Evolutionary conservation across 768 basidiomycete species (phyloP).

Genomic region (Lyophyllum semitale): DNA sequence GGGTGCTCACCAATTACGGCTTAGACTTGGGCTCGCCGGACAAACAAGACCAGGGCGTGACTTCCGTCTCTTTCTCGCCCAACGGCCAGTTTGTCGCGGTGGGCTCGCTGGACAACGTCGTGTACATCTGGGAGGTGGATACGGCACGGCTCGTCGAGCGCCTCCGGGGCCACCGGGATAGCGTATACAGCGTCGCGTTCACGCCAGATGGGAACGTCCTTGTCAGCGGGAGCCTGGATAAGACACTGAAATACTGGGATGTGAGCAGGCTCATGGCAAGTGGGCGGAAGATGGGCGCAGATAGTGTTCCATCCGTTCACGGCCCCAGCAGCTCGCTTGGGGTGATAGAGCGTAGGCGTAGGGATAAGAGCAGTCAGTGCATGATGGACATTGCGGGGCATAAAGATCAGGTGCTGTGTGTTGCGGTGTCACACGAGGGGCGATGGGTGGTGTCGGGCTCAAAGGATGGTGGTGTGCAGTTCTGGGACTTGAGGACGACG

Average conservation of each 20-base stretch:
- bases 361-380: slow-evolving; percentile 52
- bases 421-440: slow-evolving; percentile 84
- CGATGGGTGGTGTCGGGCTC: slow-evolving; percentile 92
- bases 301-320: too few species aligned
- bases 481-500: slow-evolving; percentile 79
- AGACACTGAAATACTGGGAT: slow-evolving; percentile 89
- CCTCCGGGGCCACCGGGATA: slow-evolving; percentile 78
- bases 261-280: slow-evolving; percentile 75
- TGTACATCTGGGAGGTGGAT: slow-evolving; percentile 78
- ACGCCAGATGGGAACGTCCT: slow-evolving; percentile 90
- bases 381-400: slow-evolving; percentile 89
- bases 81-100: slow-evolving; percentile 68
- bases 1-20: slow-evolving; percentile 51
- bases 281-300: too few species aligned
- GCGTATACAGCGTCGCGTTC: slow-evolving; percentile 89
- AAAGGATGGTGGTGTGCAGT: slow-evolving; percentile 95
- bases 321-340: too few species aligned
- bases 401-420: slow-evolving; percentile 68
- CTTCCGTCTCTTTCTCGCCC: slow-evolving; percentile 77
- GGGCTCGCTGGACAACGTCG: slow-evolving; percentile 73
- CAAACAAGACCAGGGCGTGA: slow-evolving; percentile 61
- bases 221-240: slow-evolving; percentile 90
- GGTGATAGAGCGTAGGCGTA: too few species aligned
- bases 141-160: slow-evolving; percentile 72
- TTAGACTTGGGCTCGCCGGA: too few species aligned